phyloP scores from a whole-genome alignment of 345 rosid species.

The Camelina hispida region DNA sequence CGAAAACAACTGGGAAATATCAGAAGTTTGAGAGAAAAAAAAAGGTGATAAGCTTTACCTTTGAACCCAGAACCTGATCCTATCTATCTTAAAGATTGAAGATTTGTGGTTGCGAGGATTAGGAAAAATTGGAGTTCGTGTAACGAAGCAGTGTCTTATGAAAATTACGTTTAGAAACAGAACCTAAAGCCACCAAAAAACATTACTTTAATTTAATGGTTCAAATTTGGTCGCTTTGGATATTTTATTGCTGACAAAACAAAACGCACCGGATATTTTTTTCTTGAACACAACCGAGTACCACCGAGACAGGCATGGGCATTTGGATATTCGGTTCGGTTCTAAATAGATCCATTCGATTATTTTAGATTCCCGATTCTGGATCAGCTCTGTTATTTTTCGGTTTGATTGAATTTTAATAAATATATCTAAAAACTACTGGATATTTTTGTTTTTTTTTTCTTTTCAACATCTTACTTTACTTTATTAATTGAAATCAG shows the following conservation, averaged over 20 bases:
- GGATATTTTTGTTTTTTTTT: too few species aligned
- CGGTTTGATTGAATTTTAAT: too few species aligned
- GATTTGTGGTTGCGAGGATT: constrained; percentile 37
- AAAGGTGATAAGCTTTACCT: background rate
- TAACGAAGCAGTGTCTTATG: constrained; percentile 13
- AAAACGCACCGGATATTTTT: background rate
- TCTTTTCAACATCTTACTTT: too few species aligned
- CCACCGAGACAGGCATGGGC: too few species aligned
- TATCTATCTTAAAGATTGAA: constrained; percentile 3
- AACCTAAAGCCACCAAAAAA: constrained; percentile 1
- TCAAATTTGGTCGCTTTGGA: constrained; percentile 18
- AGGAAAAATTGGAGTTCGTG: background rate
- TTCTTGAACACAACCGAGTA: constrained; percentile 8
- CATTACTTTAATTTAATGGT: constrained; percentile 27
- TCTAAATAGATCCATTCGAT: too few species aligned
- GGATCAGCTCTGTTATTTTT: too few species aligned
- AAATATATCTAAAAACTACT: too few species aligned
- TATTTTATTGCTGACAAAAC: constrained; percentile 4
- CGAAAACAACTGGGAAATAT: background rate
- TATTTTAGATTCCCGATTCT: too few species aligned
- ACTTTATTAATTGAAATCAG: too few species aligned
- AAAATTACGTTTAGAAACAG: constrained; percentile 25
- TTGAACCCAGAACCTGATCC: constrained; percentile 11
- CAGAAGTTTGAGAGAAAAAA: background rate
- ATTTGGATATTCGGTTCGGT: too few species aligned